Evolutionary conservation across 1,139 yeast species (phyloP), one percentile per base, ranked within the genome.

Genomic region (Debaryomycetaceae sp.): DNA sequence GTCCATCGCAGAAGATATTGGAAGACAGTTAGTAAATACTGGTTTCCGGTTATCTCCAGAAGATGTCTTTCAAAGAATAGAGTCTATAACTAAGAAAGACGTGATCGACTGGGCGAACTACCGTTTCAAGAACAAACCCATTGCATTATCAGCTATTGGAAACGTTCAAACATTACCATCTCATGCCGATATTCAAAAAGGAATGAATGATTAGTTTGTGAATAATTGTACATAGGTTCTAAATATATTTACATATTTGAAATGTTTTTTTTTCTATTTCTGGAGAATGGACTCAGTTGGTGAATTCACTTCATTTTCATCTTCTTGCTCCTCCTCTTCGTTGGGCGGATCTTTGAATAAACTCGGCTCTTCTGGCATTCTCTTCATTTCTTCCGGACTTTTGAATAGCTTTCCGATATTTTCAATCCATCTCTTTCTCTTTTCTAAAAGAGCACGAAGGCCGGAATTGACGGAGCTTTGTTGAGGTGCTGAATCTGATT

Each of bases 1-100:
- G 5, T 95, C 97, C 5, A 85, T 91, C 48, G 98, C 97, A 33
- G 99, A 93, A 66, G 99, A 93, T 67, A 89, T 95, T 57, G 99
- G 99, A 36, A 84, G 99, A 64, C 99, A 95, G 66, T 76, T 93
- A 50, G 96, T 93, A 41, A 91, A 97, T 45, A 91, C 98, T 3
- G 99, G 99, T 36, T 83, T 78, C 59, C 81, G 97, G 60, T 76
- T 89, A 56, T 78, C 95, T 13, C 97, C 99, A 3, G 96, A 88
- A 63, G 96, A 91, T 56, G 95, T 91, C 9, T 93, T 91, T 63
- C 82, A 83, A 52, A 78, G 87, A 51, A 95, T 93, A 22, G 91
- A 90, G 56, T 71, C 79, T 41, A 87, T 93, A 46, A 79, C 90
- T 6, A 85, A 80, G 57, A 77, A 82, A 40, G 98, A 90, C 62